Conservation (phyloP, 2,329 filamentous ascomycete species). For the Aspergillus awamori region DNA sequence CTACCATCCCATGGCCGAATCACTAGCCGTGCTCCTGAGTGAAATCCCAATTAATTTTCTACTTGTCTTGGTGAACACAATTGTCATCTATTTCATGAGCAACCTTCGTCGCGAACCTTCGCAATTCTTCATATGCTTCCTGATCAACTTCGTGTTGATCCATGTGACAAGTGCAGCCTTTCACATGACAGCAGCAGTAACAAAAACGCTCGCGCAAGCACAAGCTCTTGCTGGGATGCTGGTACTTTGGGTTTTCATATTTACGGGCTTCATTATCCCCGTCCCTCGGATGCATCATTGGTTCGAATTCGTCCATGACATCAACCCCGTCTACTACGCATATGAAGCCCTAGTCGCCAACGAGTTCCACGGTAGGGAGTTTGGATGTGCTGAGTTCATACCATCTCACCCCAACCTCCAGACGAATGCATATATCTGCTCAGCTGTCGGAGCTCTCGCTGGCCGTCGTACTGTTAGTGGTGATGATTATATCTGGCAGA, state of each 20-base stretch:
- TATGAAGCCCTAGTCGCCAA: conserved; percentile 84
- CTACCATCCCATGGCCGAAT: conserved; percentile 30
- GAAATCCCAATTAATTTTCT: conserved; percentile 72
- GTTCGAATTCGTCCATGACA: conserved; percentile 78
- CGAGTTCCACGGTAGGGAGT: conserved; percentile 71
- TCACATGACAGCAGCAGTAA: conserved; percentile 73
- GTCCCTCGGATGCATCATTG: conserved; percentile 68
- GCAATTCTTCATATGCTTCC: conserved; percentile 82
- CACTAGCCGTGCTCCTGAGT: conserved; percentile 22
- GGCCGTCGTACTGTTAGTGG: conserved; percentile 60
- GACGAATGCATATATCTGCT: conserved; percentile 56
- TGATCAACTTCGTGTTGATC: conserved; percentile 73
- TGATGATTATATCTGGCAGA: conserved; percentile 57
- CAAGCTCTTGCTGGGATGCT: conserved; percentile 58
- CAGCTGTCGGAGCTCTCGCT: conserved; percentile 57
- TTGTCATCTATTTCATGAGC: conserved; percentile 82
- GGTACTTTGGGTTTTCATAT: conserved; percentile 49
- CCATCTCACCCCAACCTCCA: conserved; percentile 48
- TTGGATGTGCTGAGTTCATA: conserved; percentile 52
- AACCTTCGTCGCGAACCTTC: conserved; percentile 73
- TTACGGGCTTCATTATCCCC: conserved; percentile 50
- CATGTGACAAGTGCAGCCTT: conserved; percentile 84
- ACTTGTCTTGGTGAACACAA: conserved; percentile 74
- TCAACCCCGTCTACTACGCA: conserved; percentile 76
- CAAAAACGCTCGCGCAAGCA: conserved; percentile 64